phyloP scores from a whole-genome alignment of 2,329 filamentous ascomycete species.

The Fusarium xyrophilum region DNA sequence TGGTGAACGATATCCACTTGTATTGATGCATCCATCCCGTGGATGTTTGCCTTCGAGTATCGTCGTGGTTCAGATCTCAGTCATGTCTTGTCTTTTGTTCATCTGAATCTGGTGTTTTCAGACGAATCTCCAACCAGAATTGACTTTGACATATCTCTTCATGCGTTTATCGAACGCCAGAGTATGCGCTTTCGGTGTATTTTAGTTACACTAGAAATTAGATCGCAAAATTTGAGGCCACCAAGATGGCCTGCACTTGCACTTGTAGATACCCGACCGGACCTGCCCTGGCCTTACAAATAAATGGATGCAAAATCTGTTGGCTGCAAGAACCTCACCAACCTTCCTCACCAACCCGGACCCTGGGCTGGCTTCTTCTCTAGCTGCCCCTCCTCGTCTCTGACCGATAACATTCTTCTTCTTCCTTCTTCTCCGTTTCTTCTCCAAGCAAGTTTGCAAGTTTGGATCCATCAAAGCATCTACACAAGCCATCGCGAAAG shows the following conservation, averaged over 20 bases:
- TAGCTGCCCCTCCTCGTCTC: conserved; percentile 18
- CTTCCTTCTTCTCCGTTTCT: conserved; percentile 5
- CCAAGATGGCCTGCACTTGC: conserved; percentile 1
- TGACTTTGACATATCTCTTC: not conserved
- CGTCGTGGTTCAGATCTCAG: not conserved
- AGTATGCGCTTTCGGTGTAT: no score
- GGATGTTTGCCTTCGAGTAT: not conserved
- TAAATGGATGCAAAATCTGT: conserved; percentile 19
- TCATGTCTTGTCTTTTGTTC: not conserved
- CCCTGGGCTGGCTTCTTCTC: conserved; percentile 17
- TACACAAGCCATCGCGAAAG: conserved; percentile 12
- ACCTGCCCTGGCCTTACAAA: not conserved
- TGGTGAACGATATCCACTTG: not conserved
- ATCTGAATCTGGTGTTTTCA: not conserved
- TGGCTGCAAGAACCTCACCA: conserved; percentile 23
- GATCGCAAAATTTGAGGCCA: not conserved
- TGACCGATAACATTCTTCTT: conserved; percentile 4
- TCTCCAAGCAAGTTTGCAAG: conserved; percentile 7
- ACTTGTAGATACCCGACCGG: not conserved
- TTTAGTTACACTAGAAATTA: not conserved
- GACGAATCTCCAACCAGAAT: not conserved
- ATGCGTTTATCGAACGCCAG: not conserved
- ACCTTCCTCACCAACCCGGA: conserved; percentile 22
- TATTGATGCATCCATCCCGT: not conserved
- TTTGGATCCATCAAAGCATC: not conserved